These are phyloP conservation scores for Xylaria castorea DNA, from an alignment of 495 filamentous ascomycete genomes.

Conservation along the genomic window DNA sequence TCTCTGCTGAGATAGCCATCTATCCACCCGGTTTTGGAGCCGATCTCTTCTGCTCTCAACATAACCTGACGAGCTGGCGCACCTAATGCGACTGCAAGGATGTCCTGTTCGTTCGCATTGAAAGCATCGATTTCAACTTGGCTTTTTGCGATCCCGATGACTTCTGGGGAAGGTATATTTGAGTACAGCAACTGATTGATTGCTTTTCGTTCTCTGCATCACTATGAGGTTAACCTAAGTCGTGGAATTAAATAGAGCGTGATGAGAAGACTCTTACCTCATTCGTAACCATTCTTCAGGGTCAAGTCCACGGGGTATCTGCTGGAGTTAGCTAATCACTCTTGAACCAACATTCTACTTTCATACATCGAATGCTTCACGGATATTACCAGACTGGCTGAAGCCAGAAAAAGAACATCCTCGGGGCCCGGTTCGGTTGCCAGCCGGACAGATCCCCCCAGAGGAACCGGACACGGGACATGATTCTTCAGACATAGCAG, in stretches of 20 bases:
- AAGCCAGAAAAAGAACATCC: conserved; percentile 47
- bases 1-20: conserved; percentile 60
- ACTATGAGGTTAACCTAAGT: background rate
- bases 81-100: conserved; percentile 58
- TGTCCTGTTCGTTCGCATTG: conserved; percentile 51
- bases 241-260: too few relatives aligned
- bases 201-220: background rate
- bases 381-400: conserved; percentile 44
- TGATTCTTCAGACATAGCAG: background rate
- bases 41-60: conserved; percentile 58
- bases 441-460: conserved; percentile 24
- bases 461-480: background rate
- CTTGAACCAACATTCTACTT: conserved; percentile 9
- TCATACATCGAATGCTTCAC: conserved; percentile 49
- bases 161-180: background rate
- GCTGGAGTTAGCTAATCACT: background rate
- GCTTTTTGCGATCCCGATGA: conserved; percentile 42
- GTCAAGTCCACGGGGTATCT: conserved; percentile 3
- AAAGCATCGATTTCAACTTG: conserved; percentile 50
- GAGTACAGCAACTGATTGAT: conserved; percentile 12
- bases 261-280: background rate
- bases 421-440: conserved; percentile 42
- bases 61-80: conserved; percentile 60
- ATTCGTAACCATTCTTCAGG: conserved; percentile 14
- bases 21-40: conserved; percentile 57